phyloP scores from a whole-genome alignment of 768 basidiomycete species.

The Rhizopogon sp. region DNA sequence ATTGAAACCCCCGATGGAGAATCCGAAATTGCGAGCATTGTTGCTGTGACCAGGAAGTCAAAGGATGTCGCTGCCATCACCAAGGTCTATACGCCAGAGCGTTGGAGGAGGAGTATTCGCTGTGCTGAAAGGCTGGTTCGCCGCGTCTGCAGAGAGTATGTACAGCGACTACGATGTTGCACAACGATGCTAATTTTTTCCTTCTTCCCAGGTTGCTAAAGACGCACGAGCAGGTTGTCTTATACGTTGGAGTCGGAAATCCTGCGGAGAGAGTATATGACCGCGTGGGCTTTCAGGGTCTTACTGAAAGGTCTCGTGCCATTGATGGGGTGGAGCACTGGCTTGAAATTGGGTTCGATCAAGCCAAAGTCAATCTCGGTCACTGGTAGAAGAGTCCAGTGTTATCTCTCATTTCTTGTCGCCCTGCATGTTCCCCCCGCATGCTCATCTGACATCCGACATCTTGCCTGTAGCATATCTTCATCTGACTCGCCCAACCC shows the following conservation, averaged over 20 bases:
- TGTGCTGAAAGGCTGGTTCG: conserved; percentile 62
- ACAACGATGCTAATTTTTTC: conserved; percentile 5
- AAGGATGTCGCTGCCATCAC: conserved; percentile 56
- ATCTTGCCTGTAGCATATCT: conserved; percentile 1
- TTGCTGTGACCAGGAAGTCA: conserved; percentile 61
- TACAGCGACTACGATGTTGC: conserved; percentile 3
- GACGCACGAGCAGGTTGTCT: conserved; percentile 45
- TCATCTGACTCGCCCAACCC: not conserved
- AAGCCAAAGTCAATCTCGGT: conserved; percentile 42
- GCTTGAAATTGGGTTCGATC: conserved; percentile 64
- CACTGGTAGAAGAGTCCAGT: conserved; percentile 49
- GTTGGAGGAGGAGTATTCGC: conserved; percentile 48
- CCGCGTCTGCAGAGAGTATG: conserved; percentile 51
- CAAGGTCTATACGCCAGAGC: conserved; percentile 61
- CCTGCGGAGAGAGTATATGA: conserved; percentile 49
- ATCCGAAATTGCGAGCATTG: conserved; percentile 54
- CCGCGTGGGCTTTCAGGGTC: conserved; percentile 62
- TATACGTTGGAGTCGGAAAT: conserved; percentile 60
- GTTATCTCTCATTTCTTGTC: not conserved
- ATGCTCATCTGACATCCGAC: not conserved
- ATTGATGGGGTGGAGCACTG: conserved; percentile 48
- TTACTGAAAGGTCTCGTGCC: conserved; percentile 25
- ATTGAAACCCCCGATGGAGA: conserved; percentile 24
- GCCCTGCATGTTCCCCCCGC: not conserved
- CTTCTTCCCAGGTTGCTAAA: conserved; percentile 24